Evolutionary conservation across 805 yeast genomes (phyloP), one percentile per base, ranked within the genome.

Genomic region (Zygoascus biomembranicola): DNA sequence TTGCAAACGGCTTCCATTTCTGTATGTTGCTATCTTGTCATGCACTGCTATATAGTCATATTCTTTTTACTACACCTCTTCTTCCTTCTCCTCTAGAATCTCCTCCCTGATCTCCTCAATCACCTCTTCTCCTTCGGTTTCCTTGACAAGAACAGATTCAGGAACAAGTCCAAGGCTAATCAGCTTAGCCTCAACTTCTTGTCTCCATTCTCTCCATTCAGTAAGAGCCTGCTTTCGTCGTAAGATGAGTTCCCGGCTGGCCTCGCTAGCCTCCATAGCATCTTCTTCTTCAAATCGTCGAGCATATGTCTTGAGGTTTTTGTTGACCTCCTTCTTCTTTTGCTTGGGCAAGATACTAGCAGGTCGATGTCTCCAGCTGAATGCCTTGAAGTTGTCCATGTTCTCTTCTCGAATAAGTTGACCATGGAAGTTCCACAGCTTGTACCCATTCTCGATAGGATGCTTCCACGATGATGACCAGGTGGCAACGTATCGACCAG

Each of bases 291-390:
- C 98, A 74, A 90, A 94, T 72, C 88, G 90, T 43, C 94, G 94
- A 63, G 90, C 77, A 78, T 86, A 88, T 72, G 87, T 92, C 68
- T 84, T 81, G 75, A 92, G 74, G 74, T 85, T 85, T 85, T 87
- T 87, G 76, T 88, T 81, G 58, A 94, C 89, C 78, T 84, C 85
- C 85, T 89, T 88, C 76, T 81, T 81, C 69, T 88, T 95, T 60
- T 81, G 85, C 63, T 84, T 81, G 57, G 83, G 75, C 66, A 94
- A 80, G 59, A 84, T 71, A 1, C 90, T 77, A 18, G 79, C 80
- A 50, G 99, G 99, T 74, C 99, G 84, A 65, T 98, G 98, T 77
- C 99, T 87, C 99, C 99, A 94, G 57, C 81, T 76, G 65, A 92
- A 87, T 57, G 87, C 90, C 73, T 83, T 87, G 80, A 94, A 89